These are phyloP conservation scores for Fusarium sp. DNA, from an alignment of 2,329 filamentous ascomycete genomes.

Conservation along the genomic window DNA sequence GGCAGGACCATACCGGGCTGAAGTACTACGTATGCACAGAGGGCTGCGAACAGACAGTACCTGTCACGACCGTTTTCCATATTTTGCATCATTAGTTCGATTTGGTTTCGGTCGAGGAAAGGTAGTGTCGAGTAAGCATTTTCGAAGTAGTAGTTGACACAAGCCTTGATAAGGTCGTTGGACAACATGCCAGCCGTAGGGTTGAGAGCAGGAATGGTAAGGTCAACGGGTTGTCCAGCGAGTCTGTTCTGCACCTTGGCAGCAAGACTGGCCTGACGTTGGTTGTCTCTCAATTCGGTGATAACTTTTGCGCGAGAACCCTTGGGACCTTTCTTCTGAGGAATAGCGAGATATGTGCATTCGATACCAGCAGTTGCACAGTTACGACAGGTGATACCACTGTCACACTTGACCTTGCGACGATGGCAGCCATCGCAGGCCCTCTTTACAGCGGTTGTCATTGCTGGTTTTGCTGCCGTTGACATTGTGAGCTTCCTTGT, in stretches of 20 bases:
- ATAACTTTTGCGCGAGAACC: constrained; percentile 81
- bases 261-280: constrained; percentile 73
- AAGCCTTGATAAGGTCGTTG: constrained; percentile 72
- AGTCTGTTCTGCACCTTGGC: constrained; percentile 71
- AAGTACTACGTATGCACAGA: constrained; percentile 76
- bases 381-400: constrained; percentile 77
- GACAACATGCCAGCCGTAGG: constrained; percentile 72
- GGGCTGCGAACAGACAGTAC: constrained; percentile 73
- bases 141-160: constrained; percentile 75
- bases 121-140: constrained; percentile 74
- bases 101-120: constrained; percentile 67
- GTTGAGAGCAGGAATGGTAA: constrained; percentile 59
- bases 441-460: constrained; percentile 66
- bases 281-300: constrained; percentile 76
- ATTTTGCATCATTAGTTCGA: constrained; percentile 69
- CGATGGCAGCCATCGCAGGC: constrained; percentile 81
- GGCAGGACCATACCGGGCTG: constrained; percentile 75
- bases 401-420: constrained; percentile 80
- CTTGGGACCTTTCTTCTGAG: constrained; percentile 82
- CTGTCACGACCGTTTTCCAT: constrained; percentile 72
- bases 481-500: not conserved
- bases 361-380: constrained; percentile 74
- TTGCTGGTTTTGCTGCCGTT: constrained; percentile 22
- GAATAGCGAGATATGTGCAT: constrained; percentile 80
- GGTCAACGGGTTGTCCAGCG: constrained; percentile 61